Evolutionary conservation across 805 yeast genomes (phyloP).

Genomic region (Yamadazyma philogaea): DNA sequence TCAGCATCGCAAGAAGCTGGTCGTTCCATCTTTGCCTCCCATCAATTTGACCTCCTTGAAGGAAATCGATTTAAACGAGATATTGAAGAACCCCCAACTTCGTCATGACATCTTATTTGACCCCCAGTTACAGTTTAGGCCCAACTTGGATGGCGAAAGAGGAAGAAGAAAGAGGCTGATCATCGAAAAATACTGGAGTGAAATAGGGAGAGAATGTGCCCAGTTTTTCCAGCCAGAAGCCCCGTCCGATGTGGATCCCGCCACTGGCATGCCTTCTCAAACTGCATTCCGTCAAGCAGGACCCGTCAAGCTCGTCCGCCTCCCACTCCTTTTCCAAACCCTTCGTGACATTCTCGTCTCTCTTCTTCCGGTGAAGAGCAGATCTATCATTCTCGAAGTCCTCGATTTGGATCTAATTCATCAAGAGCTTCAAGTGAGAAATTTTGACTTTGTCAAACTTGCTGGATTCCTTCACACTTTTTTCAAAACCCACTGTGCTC

Average conservation of each 20-base stretch:
- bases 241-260: conserved; percentile 8
- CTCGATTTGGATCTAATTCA: conserved; percentile 72
- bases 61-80: conserved; percentile 85
- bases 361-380: conserved; percentile 75
- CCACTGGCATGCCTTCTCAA: conserved; percentile 9
- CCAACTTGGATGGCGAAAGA: conserved; percentile 86
- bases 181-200: conserved; percentile 82
- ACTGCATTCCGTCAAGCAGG: not conserved
- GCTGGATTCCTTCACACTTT: conserved; percentile 72
- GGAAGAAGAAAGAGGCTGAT: conserved; percentile 73
- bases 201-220: conserved; percentile 65
- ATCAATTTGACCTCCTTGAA: conserved; percentile 75
- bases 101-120: conserved; percentile 92
- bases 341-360: conserved; percentile 71
- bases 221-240: conserved; percentile 28
- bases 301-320: conserved; percentile 34
- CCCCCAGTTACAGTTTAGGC: conserved; percentile 88
- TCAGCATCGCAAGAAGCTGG: conserved; percentile 15
- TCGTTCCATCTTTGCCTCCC: conserved; percentile 65
- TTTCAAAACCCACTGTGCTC: conserved; percentile 89
- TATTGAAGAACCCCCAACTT: conserved; percentile 84
- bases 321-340: conserved; percentile 75
- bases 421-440: conserved; percentile 69
- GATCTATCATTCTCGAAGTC: conserved; percentile 60
- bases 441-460: conserved; percentile 69